phyloP scores from a whole-genome alignment of 2,329 filamentous ascomycete genomes.

The Diaporthe helianthi region DNA sequence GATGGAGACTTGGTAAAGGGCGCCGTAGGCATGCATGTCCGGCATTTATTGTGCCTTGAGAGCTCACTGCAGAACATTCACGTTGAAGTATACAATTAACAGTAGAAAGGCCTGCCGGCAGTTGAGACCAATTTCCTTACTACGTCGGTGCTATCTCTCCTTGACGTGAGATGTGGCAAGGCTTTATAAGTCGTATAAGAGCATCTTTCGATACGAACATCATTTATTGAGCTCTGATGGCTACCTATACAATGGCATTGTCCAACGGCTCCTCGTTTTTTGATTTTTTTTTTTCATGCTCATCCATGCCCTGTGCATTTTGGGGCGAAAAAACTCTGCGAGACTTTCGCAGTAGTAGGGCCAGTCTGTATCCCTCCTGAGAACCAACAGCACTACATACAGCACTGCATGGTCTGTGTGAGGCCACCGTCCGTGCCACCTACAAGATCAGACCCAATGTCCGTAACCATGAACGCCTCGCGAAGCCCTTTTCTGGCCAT shows the following conservation, averaged over 20 bases:
- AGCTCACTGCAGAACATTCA: background rate
- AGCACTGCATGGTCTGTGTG: background rate
- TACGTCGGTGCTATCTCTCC: background rate
- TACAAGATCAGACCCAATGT: background rate
- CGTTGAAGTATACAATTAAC: background rate
- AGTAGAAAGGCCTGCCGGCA: background rate
- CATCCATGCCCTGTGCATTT: background rate
- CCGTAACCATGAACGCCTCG: slow-evolving; percentile 9
- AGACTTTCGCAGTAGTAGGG: background rate
- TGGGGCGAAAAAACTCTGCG: background rate
- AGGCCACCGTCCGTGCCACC: background rate
- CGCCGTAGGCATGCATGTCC: background rate
- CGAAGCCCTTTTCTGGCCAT: slow-evolving; percentile 1
- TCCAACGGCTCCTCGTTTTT: background rate
- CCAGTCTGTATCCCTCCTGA: background rate
- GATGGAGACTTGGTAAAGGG: slow-evolving; percentile 65
- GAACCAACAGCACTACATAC: background rate
- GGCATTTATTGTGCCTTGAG: background rate
- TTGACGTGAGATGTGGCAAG: background rate
- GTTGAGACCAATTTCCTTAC: background rate
- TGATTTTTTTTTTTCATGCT: background rate
- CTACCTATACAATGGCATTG: background rate
- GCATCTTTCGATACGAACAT: background rate
- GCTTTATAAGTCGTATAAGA: background rate
- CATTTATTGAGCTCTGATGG: background rate